Evolutionary conservation across 371 early-diverging fungal genomes (phyloP), one percentile per base, ranked within the genome.

Genomic region (Zopfochytrium polystomum): DNA sequence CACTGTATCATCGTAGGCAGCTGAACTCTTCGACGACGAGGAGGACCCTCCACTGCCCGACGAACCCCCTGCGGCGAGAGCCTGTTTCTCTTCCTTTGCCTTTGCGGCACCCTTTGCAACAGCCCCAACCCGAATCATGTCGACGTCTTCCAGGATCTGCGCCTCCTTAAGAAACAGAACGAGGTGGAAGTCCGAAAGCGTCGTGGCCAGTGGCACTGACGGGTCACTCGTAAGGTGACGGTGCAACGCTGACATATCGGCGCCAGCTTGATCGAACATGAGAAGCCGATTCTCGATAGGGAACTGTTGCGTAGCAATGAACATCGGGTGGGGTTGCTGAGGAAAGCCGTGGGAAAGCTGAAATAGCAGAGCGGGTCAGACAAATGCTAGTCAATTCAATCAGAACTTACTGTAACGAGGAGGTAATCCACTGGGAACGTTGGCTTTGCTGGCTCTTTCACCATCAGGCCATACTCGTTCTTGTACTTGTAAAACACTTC

Each of bases 391-490:
- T 9, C 44, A 29, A 35, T 60, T 22, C 11, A 26, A 25, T 23
- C 7, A 51, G 25, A 1, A 57, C 84, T 67, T 84, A 97, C 91
- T 64, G 92, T 95, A 29, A 95, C 91, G 45, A 98, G 73, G 25
- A 96, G 82, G 66, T 98, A 96, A 58, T 98, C 97, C 0, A 95
- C 90, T 0, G 98, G 98, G 68, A 96, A 98, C 0, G 90, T 87
- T 0, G 96, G 96, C 62, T 92, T 92, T 15, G 81, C 83, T 7
- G 75, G 68, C 57, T 92, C 86, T 52, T 90, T 81, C 0, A 95
- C 97, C 30, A 83, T 76, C 20, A 91, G 78, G 32, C 87, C 86
- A 73, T 98, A 98, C 70, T 95, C 88, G 77, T 98, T 95, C 70
- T 87, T 91, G 73, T 86, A 91, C 72, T 89, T 89, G 82, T 93